Conservation (phyloP, 2,329 filamentous ascomycete genomes). For the Aspergillus sojae region DNA sequence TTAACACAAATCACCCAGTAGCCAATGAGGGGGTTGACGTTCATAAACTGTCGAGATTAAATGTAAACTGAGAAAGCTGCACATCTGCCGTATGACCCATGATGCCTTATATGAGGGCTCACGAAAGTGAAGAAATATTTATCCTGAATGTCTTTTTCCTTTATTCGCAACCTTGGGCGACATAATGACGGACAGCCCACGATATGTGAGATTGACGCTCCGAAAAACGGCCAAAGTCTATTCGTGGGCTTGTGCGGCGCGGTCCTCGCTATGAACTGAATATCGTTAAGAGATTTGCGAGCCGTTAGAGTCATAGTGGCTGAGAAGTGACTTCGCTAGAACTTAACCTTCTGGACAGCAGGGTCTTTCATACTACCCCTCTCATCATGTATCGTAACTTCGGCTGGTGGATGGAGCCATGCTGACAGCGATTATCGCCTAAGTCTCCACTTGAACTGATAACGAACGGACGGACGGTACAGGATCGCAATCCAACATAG, state of each 20-base stretch:
- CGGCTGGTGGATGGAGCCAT: not conserved
- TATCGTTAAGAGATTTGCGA: not conserved
- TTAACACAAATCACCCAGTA: not conserved
- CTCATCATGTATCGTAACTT: not conserved
- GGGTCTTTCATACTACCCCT: not conserved
- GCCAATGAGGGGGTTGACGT: not conserved
- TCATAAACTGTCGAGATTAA: not conserved
- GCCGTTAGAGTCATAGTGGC: not conserved
- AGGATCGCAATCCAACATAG: not conserved
- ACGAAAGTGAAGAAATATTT: no score
- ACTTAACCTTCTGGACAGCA: not conserved
- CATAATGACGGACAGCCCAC: no score
- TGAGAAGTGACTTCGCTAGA: not conserved
- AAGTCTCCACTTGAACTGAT: not conserved
- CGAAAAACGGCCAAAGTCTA: not conserved
- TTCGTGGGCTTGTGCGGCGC: not conserved
- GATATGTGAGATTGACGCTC: no score
- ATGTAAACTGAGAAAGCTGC: not conserved
- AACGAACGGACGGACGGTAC: not conserved
- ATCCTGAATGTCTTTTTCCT: no score
- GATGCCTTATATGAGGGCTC: no score
- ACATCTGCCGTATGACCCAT: no score
- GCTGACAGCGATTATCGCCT: not conserved
- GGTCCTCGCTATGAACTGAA: no score
- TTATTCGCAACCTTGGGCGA: no score